Conservation (phyloP, 1,284 basidiomycete genomes). For the Malassezia vespertilionis region DNA sequence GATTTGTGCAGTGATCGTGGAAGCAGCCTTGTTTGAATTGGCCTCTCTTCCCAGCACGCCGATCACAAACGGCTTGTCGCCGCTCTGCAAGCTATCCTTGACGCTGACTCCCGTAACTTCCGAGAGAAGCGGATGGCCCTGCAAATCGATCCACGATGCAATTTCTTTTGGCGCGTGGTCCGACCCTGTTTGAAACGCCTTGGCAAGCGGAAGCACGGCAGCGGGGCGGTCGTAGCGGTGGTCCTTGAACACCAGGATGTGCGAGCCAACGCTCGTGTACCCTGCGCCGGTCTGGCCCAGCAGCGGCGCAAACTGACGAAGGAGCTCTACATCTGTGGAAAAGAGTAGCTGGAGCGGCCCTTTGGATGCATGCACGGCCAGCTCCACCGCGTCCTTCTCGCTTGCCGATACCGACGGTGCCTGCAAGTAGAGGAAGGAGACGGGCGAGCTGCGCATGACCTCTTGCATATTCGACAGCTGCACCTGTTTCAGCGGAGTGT, state of each 20-base stretch:
- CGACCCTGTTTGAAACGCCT: slow-evolving; percentile 1
- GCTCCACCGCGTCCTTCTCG: slow-evolving; percentile 19
- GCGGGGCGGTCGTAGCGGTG: slow-evolving; percentile 22
- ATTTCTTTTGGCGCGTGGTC: slow-evolving; percentile 17
- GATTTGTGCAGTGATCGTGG: slow-evolving; percentile 25
- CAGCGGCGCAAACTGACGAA: slow-evolving; percentile 20
- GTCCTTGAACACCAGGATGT: slow-evolving; percentile 43
- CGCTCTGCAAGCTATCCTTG: slow-evolving; percentile 28
- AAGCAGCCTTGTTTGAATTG: slow-evolving; percentile 17
- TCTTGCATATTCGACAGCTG: slow-evolving; percentile 17
- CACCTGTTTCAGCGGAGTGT: slow-evolving; percentile 21
- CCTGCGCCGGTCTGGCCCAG: slow-evolving; percentile 10
- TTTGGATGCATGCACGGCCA: slow-evolving; percentile 19
- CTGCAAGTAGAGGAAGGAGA: slow-evolving; percentile 30
- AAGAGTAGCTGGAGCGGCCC: slow-evolving; percentile 17
- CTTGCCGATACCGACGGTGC: neutral
- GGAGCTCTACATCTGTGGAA: slow-evolving; percentile 22
- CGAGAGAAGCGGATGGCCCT: slow-evolving; percentile 28
- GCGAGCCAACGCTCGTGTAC: slow-evolving; percentile 1
- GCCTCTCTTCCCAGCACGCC: slow-evolving; percentile 35
- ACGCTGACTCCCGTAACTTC: slow-evolving; percentile 33
- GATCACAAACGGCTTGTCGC: slow-evolving; percentile 27
- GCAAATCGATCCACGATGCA: slow-evolving; percentile 23
- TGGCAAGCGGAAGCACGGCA: slow-evolving; percentile 17
- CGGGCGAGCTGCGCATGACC: neutral